Conservation (phyloP, 2,329 filamentous ascomycete genomes). For the Pseudogymnoascus sp. region DNA sequence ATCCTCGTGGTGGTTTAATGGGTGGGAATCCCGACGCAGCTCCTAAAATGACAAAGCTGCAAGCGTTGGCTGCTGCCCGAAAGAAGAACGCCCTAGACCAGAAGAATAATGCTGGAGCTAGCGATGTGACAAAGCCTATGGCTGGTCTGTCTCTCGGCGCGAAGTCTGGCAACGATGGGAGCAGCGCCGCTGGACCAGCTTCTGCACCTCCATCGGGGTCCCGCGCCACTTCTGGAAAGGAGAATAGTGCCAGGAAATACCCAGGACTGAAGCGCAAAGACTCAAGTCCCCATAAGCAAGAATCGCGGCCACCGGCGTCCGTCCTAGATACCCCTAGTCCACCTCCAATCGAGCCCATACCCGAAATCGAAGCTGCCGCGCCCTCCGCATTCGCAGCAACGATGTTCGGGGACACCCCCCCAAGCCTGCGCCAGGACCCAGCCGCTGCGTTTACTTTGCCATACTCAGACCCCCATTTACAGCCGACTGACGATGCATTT, state of each 20-base stretch:
- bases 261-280: conserved; percentile 28
- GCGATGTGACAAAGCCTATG: conserved; percentile 23
- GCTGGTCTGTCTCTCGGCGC: conserved; percentile 14
- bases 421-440: conserved; percentile 14
- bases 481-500: conserved; percentile 54
- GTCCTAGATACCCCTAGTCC: conserved; percentile 8
- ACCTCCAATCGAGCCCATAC: conserved; percentile 7
- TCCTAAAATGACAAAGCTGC: conserved; percentile 82
- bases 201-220: not conserved
- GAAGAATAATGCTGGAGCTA: conserved; percentile 21
- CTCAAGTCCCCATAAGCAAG: conserved; percentile 26
- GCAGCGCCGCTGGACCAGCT: not conserved
- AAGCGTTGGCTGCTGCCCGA: conserved; percentile 77
- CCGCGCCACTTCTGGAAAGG: conserved; percentile 4
- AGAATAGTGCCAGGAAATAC: conserved; percentile 18
- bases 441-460: conserved; percentile 33
- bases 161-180: not conserved
- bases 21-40: conserved; percentile 62
- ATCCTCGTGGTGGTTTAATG: conserved; percentile 60
- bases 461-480: conserved; percentile 32
- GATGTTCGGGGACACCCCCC: conserved; percentile 34
- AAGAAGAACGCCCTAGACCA: conserved; percentile 74
- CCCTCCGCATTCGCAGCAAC: conserved; percentile 35
- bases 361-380: conserved; percentile 24
- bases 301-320: conserved; percentile 14